Percentiles rank a stretch among this genome's conserved stretches.
Conservation (phyloP, 2,329 filamentous ascomycete genomes). For the Phaeoacremonium minimum region DNA sequence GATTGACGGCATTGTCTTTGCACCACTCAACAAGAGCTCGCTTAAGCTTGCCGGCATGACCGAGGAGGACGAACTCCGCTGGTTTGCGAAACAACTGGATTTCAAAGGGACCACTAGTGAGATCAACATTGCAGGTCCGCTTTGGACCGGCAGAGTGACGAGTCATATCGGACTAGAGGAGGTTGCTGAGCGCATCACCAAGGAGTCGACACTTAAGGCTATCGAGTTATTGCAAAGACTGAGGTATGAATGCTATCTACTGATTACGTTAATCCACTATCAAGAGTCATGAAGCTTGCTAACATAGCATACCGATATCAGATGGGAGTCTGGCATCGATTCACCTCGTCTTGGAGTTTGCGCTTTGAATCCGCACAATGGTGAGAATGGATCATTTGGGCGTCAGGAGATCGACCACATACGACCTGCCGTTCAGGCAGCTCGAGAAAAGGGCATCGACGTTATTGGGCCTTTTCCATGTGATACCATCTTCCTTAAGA, state of each 20-base stretch:
- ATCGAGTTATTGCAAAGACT: constrained; percentile 21
- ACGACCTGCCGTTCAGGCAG: constrained; percentile 19
- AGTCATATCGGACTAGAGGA: constrained; percentile 24
- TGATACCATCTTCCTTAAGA: constrained; percentile 27
- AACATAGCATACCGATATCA: no score
- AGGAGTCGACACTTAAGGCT: constrained; percentile 16
- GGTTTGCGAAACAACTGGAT: constrained; percentile 26
- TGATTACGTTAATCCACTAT: no score
- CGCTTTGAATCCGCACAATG: constrained; percentile 27
- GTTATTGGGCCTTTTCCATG: constrained; percentile 24
- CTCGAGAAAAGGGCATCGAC: constrained; percentile 18
- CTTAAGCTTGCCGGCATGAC: constrained; percentile 25
- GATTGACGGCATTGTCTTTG: constrained; percentile 27
- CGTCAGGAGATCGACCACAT: constrained; percentile 26
- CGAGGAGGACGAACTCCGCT: constrained; percentile 27
- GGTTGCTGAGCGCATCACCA: constrained; percentile 19
- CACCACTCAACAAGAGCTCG: constrained; percentile 26
- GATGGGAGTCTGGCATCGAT: constrained; percentile 24
- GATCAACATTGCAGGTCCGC: constrained; percentile 21
- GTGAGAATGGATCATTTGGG: constrained; percentile 25
- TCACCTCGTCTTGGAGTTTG: constrained; percentile 23
- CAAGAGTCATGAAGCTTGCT: no score
- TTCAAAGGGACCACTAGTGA: constrained; percentile 23
- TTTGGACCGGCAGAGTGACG: constrained; percentile 25
- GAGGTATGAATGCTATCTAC: no score